Conservation (phyloP, 371 early-diverging fungal species). For the Mucor plumbeus region DNA sequence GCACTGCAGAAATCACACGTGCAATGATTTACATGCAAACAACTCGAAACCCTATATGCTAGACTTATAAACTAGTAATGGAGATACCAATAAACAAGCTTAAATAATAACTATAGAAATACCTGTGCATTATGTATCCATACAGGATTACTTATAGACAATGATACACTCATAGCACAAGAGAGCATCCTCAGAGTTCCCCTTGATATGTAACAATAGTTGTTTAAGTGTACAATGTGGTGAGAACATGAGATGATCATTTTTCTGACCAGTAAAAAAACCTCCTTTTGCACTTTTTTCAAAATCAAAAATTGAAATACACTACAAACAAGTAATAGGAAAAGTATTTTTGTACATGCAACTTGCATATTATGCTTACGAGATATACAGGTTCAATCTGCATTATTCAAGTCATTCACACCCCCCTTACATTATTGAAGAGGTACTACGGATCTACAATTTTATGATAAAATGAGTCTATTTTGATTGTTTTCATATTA, state of each 20-base stretch:
- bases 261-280: not conserved
- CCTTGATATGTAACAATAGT: not conserved
- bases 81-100: not conserved
- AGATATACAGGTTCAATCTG: not conserved
- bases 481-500: not conserved
- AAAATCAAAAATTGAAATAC: not conserved
- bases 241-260: slow-evolving; percentile 2
- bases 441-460: not conserved
- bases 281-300: not conserved
- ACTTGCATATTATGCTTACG: not conserved
- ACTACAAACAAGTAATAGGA: not conserved
- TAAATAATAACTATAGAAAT: too few species aligned
- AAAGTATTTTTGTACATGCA: not conserved
- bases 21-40: slow-evolving; percentile 3
- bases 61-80: too few species aligned
- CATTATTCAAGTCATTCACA: not conserved
- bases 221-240: not conserved
- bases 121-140: too few species aligned
- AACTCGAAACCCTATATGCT: not conserved
- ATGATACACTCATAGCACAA: not conserved
- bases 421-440: not conserved
- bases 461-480: not conserved
- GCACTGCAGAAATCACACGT: slow-evolving; percentile 4
- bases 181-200: not conserved
- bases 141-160: too few species aligned